Evolutionary conservation across 2,329 filamentous ascomycete genomes (phyloP).

Genomic region (Penicillium nordicum): DNA sequence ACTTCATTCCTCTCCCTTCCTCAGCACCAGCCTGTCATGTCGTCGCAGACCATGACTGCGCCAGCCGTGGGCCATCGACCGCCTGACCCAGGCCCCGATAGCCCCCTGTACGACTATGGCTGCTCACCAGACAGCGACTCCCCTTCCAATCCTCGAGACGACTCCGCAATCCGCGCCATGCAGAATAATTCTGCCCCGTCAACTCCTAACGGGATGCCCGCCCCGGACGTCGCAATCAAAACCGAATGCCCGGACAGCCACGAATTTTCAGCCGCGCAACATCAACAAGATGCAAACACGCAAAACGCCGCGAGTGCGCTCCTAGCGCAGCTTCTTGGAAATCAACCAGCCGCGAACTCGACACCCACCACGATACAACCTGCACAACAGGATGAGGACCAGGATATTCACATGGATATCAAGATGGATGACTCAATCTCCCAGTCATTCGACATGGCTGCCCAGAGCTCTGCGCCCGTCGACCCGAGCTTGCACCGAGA

Average conservation of each 20-base stretch:
- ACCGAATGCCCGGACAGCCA: slow-evolving; percentile 28
- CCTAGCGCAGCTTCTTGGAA: slow-evolving; percentile 42
- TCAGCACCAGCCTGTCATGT: slow-evolving; percentile 39
- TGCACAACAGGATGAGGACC: slow-evolving; percentile 10
- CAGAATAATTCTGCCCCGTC: slow-evolving; percentile 37
- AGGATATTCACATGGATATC: slow-evolving; percentile 13
- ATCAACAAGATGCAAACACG: slow-evolving; percentile 34
- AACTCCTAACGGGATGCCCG: slow-evolving; percentile 30
- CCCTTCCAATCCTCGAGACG: slow-evolving; percentile 30
- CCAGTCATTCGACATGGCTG: slow-evolving; percentile 9
- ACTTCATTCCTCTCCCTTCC: slow-evolving; percentile 22
- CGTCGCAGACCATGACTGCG: slow-evolving; percentile 48
- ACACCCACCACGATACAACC: slow-evolving; percentile 16
- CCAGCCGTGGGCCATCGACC: slow-evolving; percentile 46
- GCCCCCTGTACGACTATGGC: slow-evolving; percentile 41
- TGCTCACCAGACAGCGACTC: slow-evolving; percentile 26
- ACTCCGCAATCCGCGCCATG: slow-evolving; percentile 40
- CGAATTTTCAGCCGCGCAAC: slow-evolving; percentile 21
- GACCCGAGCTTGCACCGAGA: slow-evolving; percentile 12
- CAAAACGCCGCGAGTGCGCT: slow-evolving; percentile 43
- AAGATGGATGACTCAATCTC: slow-evolving; percentile 14
- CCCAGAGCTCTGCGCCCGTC: slow-evolving; percentile 1
- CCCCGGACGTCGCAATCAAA: slow-evolving; percentile 32
- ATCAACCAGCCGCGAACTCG: slow-evolving; percentile 26
- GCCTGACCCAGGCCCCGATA: slow-evolving; percentile 41